Base-by-base conservation (phyloP, 2,329 filamentous ascomycete species). In the Phaeosphaeriaceae sp. region DNA sequence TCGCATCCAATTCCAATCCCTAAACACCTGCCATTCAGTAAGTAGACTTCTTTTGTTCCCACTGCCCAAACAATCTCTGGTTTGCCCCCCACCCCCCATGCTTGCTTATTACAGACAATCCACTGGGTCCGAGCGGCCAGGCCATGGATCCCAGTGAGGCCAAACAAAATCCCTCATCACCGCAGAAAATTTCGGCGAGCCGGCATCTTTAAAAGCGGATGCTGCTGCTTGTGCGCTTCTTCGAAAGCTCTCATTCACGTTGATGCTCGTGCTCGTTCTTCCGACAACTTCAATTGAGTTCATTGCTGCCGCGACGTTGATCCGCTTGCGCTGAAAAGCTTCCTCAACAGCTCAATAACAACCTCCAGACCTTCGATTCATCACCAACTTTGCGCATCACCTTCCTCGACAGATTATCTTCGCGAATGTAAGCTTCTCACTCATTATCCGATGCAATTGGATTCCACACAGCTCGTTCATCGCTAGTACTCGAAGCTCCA, bases 151-250 rank as follows among this genome's bases (percentile, higher is more conserved):
- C 34, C 34, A 39, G 54, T 54, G 50, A 52, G 51, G 50, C 63
- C 59, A 68, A 65, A 64, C 66, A 66, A 70, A 72, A 71, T 71
- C 60, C 70, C 68, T 69, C 68, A 71, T 56, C 42, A 52, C 41
- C 58, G 64, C 63, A 68, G 64, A 67, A 64, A 58, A 67, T 70
- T 71, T 70, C 64, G 60, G 66, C 57, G 35, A 60, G 38, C 56
- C 54, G 56, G 55, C 50, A 52, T 40, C 46, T 56, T 70, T 71
- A 65, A 70, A 70, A 68, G 59, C 60, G 54, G 57, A 50, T 52
- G 54, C 49, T n/a, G 50, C 56, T 47, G 58, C 58, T 51, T 45
- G 44, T 41, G 23, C 46, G 56, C 34, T 60, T n/a, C n/a, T n/a
- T n/a, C 56, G 50, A 50, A 44, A 39, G 16, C 17, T 36, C 15